Conservation (phyloP, 768 basidiomycete genomes). For the Pleurotus tuber-regium region DNA sequence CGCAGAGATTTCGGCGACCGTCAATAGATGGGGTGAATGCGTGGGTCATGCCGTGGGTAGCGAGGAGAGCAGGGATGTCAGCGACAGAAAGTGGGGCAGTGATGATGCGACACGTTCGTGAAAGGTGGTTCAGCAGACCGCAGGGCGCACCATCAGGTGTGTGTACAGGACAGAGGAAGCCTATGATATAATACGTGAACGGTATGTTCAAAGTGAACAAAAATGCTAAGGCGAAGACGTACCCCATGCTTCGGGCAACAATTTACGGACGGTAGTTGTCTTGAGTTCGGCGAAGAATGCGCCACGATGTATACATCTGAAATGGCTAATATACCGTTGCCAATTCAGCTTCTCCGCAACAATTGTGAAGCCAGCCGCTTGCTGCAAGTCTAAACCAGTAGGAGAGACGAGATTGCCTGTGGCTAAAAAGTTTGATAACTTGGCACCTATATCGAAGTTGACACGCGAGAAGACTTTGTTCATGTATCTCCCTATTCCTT, state of each 20-base stretch:
- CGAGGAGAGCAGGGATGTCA: slow-evolving; percentile 80
- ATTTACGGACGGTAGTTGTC: slow-evolving; percentile 95
- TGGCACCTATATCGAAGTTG: slow-evolving; percentile 90
- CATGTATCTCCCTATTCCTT: slow-evolving; percentile 73
- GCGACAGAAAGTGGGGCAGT: slow-evolving; percentile 71
- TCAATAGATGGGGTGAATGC: slow-evolving; percentile 77
- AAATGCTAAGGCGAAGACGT: slow-evolving; percentile 19
- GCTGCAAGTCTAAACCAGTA: slow-evolving; percentile 93
- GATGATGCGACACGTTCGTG: slow-evolving; percentile 88
- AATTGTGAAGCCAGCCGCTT: slow-evolving; percentile 98
- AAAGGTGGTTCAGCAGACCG: slow-evolving; percentile 95
- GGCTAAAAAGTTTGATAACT: slow-evolving; percentile 91
- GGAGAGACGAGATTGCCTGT: slow-evolving; percentile 96
- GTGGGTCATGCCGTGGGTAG: slow-evolving; percentile 92
- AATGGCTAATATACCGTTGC: slow-evolving; percentile 97
- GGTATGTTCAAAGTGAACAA: slow-evolving; percentile 10
- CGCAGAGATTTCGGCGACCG: slow-evolving; percentile 76
- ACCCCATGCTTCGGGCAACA: slow-evolving; percentile 99
- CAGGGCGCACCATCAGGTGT: slow-evolving; percentile 98
- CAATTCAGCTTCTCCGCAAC: slow-evolving; percentile 99
- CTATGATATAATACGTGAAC: slow-evolving; percentile 47
- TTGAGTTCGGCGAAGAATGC: slow-evolving; percentile 99
- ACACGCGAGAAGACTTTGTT: slow-evolving; percentile 68
- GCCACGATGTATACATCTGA: slow-evolving; percentile 97
- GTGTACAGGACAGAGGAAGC: slow-evolving; percentile 97